phyloP scores from a whole-genome alignment of 2,329 filamentous ascomycete species.

The Tricladium varicosporioides region DNA sequence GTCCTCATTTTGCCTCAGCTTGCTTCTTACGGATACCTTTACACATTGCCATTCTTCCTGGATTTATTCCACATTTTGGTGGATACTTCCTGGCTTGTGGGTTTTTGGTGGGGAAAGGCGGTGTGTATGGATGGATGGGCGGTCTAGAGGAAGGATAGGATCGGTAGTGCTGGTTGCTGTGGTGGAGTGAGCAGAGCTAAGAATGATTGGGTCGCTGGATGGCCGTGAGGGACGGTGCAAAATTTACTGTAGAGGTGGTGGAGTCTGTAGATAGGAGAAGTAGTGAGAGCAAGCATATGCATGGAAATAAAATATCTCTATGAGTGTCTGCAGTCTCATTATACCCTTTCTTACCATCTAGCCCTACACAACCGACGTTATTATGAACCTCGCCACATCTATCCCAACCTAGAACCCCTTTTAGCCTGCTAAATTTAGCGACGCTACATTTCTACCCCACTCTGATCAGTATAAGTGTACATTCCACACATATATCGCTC shows the following conservation, averaged over 20 bases:
- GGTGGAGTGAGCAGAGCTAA: not conserved
- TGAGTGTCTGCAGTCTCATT: too few species aligned
- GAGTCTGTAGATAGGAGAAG: not conserved
- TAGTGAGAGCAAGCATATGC: too few species aligned
- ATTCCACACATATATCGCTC: too few species aligned
- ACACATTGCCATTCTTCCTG: not conserved
- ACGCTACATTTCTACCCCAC: too few species aligned
- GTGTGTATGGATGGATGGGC: not conserved
- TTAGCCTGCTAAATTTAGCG: too few species aligned
- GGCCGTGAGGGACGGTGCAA: not conserved
- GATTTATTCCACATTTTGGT: slow-evolving; percentile 4
- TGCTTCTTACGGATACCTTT: not conserved
- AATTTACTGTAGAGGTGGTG: not conserved
- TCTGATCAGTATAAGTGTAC: too few species aligned
- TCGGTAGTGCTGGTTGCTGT: not conserved
- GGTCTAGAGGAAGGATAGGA: not conserved
- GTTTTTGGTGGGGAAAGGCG: not conserved
- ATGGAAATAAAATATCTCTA: not conserved
- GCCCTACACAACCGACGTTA: too few species aligned
- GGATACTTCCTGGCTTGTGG: not conserved
- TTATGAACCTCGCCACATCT: too few species aligned
- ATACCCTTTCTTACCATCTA: too few species aligned
- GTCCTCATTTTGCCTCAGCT: not conserved
- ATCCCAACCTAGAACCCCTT: too few species aligned
- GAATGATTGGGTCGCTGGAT: not conserved